Base-by-base conservation (phyloP, 192 early-diverging fungal genomes). In the Coemansia sp. region DNA sequence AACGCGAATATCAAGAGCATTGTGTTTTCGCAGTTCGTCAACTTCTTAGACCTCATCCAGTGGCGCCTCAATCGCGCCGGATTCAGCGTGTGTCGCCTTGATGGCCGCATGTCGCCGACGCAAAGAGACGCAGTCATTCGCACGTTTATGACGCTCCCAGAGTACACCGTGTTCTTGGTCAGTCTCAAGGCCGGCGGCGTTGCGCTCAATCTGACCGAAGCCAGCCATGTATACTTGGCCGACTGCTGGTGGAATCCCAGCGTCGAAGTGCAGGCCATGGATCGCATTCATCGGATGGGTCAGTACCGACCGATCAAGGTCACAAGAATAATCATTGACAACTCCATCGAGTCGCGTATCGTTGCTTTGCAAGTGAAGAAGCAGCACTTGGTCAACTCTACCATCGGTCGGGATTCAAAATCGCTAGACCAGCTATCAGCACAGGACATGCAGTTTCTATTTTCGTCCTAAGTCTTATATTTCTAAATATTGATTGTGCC, bases 341-440 rank as follows among this genome's bases (percentile, higher is more conserved):
- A 97, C 76, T 89, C 86, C 31, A 94, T 97, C 57, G 94, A 97
- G 60, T 83, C 82, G 40, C 80, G 92, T 29, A 97, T 97, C 56
- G 66, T 97, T 29, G 84, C 92, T 52, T 69, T 97, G 22, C 94
- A 97, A 65, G 88, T 93, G 40, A 97, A 94, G 82, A 97, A 97
- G 80, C 87, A 87, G 60, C 86, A 86, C 11, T 77, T 97, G 58
- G 90, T 93, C 21, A 81, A 90, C 45, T 85, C 83, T 5, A 97
- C 94, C 3, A 88, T 97, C 56, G 94, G 90, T 21, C 78, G 83
- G 38, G 90, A 94, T 57, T 80, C 81, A 22, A 82, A 81, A 13
- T 89, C 92, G 10, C 72, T 95, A 30, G 83, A 88, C 7, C 57
- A 81, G 3, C 50, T 93, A 22, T 83, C 80, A 0, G 80, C 84